Evolutionary conservation across 805 yeast species (phyloP), one percentile per base, ranked within the genome.

Genomic region (Suhomyces tanzawaensis): DNA sequence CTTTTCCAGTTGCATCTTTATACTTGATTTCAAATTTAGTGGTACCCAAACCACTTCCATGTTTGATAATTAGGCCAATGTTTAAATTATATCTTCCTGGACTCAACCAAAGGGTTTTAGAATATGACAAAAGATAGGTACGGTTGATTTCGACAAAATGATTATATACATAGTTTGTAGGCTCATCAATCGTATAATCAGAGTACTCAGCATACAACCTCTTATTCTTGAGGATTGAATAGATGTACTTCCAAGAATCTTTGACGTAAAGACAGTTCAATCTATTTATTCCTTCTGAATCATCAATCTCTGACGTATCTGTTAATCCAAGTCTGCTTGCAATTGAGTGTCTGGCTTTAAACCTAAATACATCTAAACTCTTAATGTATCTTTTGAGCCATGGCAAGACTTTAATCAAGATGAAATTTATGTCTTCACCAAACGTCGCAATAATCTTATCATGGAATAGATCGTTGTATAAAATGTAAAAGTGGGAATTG

Each of bases 211-310:
- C 77, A 53, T 72, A 79, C 19, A 79, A 47, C 29, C 83, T 55
- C 34, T 77, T 67, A 48, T 76, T 78, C 43, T 66, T 68, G 40
- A 76, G 55, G 6, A 81, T 57, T 0, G 76, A 68, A 43, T 73
- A 76, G 1, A 78, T 62, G 19, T 79, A 58, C 44, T 60, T 65
- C 83, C 84, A 81, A 0, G 80, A 74, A 53, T 77, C 82, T 39
- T 62, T 64, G 11, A 76, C 52, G 42, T 51, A 74, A 9, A 46
- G 41, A 17, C 52, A 48, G 37, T 62, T 46, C 13, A 62, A 46
- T 5, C 55, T 53, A 34, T 31, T 19, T 14, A 16, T 23, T 13
- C 11, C 28, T 7, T 32, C 13, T 7, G 22, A 31, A 13, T 28
- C 36, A 18, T 50, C 52, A 16, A 29, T 8, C 19, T 17, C 28